Base-by-base conservation (phyloP, 352 stramenopile species). In the Pythium brachiatum region DNA sequence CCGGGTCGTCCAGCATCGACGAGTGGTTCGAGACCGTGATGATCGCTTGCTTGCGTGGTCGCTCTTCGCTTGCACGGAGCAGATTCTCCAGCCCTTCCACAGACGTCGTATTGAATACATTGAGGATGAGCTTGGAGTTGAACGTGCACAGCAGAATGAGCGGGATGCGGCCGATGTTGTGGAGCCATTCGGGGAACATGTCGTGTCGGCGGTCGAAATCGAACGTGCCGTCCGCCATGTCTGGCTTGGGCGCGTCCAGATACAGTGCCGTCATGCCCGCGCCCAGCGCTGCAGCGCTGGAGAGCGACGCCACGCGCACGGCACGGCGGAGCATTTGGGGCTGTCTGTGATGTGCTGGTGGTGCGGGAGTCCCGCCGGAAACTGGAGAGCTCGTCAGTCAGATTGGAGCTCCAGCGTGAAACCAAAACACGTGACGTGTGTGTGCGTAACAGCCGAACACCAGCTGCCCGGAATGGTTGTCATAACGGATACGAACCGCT, bases 21-120 rank as follows among this genome's bases (percentile, higher is more conserved):
- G 83, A 87, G 75, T 94, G 86, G 64, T 94, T 94, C 29, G 80
- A 92, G 43, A 94, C 83, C 29, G 86, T 94, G 64, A 94, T 90
- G 57, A 94, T 57, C 27, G 83, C 56, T 38, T 77, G 80, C 38
- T 73, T 68, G 6, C 72, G 57, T 32, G 79, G 81, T 8, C 82
- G 70, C 41, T 69, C 53, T 8, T 83, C 67, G 26, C 88, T 46
- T n/a, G 69, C 66, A 38, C 81, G 60, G 9, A 65, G 53, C 27
- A 94, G 51, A n/a, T 70, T 62, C 23, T 88, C 80, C 21, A 61
- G 39, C 34, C 79, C 81, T 18, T 88, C 64, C 2, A 76, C 65
- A 0, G 51, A 73, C 38, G 81, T 85, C 4, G 43, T 58, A 68
- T 89, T 94, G 27, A 89, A 59, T 21, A 67, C 2, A 38, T 72